Base-by-base conservation (phyloP, 495 filamentous ascomycete species). In the Trichoderma virens region DNA sequence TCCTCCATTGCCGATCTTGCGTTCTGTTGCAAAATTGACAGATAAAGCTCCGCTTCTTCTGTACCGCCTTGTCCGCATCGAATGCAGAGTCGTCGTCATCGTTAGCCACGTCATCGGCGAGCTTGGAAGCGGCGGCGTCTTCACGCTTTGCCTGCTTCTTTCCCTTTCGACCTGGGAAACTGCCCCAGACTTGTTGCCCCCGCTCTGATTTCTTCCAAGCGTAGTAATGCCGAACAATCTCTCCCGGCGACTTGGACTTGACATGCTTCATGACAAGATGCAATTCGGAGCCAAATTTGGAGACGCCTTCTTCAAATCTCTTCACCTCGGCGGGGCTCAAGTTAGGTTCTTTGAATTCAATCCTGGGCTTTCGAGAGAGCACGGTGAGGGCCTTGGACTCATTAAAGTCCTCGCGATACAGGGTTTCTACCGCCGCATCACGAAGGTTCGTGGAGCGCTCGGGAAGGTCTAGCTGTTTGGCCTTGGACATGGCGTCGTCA, bases 21-120 rank as follows among this genome's bases (percentile, higher is more conserved):
- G 87, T 87, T 4, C 86, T 90, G 41, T 75, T 77, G 72, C 94
- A 99, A 72, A 97, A 98, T 72, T 97, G 98, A 84, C 94, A 99
- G 64, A 92, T 82, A 71, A 99, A 98, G 3, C 83, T 85, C 66
- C 87, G 87, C 73, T 94, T 96, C 71, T 84, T 86, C 30, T 83
- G 79, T 3, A 75, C 74, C 1, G 93, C 93, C 78, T 98, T 99
- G 13, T 88, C 88, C 59, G 86, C 88, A 70, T 98, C 95, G 67
- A 97, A 99, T 8, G 95, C 93, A 6, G 94, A 99, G 73, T 99
- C 94, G 66, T 99, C 94, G 27, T 88, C 82, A 63, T 93, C 90
- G 72, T 98, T 89, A 25, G 95, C 93, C 65, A 98, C 88, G 70
- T 98, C 93, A 65, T 97, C 92, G 62, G 92, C 83, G 25, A 97